A percentile compares a stretch with the other conserved stretches of the same genome.
Evolutionary conservation across 176 grass and related monocot genomes (phyloP).

Genomic region (Puya raimondii): DNA sequence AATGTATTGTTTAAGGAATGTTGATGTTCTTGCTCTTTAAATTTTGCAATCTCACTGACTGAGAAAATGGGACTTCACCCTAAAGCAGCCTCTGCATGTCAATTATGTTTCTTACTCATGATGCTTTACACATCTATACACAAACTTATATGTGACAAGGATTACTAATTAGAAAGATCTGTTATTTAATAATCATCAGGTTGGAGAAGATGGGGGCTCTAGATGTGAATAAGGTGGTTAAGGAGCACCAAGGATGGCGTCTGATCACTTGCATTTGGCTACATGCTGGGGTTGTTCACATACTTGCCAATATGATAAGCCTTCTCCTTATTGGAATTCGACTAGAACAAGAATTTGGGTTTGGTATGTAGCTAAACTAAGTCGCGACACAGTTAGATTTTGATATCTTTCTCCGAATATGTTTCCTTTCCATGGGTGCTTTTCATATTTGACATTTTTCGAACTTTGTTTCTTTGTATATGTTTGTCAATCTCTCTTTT

Average conservation of each 20-base stretch:
- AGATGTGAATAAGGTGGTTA: slow-evolving; percentile 47
- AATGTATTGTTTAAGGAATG: too few relatives aligned
- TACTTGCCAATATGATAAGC: slow-evolving; percentile 77
- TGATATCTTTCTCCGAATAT: background rate
- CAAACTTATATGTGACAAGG: slow-evolving; percentile 2
- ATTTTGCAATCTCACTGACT: too few relatives aligned
- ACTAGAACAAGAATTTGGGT: slow-evolving; percentile 85
- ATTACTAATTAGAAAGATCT: background rate
- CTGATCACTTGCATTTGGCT: slow-evolving; percentile 74
- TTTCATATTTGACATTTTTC: background rate
- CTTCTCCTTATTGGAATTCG: slow-evolving; percentile 60
- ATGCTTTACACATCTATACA: too few relatives aligned
- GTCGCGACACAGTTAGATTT: background rate
- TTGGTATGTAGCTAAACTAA: slow-evolving; percentile 27
- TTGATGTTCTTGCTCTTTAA: too few relatives aligned
- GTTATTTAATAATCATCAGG: slow-evolving; percentile 25
- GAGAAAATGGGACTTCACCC: too few relatives aligned
- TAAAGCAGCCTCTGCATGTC: too few relatives aligned
- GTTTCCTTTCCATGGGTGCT: background rate
- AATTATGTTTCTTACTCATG: too few relatives aligned
- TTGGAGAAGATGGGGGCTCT: slow-evolving; percentile 79
- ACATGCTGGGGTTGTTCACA: slow-evolving; percentile 67
- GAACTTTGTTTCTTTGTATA: background rate
- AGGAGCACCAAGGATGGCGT: slow-evolving; percentile 60
- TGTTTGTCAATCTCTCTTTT: background rate